Conservation (phyloP, 2,329 filamentous ascomycete genomes). For the Trematosphaeria pertusa region DNA sequence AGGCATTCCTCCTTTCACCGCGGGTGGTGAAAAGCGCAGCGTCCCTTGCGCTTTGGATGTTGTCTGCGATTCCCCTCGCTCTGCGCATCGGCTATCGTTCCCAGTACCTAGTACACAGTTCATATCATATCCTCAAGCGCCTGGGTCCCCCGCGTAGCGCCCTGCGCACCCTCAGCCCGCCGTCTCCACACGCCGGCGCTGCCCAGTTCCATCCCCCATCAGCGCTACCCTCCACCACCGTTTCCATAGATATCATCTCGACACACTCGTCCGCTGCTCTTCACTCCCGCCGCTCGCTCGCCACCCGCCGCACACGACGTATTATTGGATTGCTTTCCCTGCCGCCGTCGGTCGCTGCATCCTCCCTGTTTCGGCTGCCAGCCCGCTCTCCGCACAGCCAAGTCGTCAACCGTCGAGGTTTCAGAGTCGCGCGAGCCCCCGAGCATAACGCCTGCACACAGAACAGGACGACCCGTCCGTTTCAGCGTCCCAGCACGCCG, state of each 20-base stretch:
- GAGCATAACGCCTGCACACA: conserved; percentile 20
- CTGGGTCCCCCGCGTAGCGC: too few relatives aligned
- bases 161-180: too few relatives aligned
- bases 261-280: not conserved
- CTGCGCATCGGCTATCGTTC: too few relatives aligned
- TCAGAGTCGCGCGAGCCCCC: conserved; percentile 35
- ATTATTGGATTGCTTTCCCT: not conserved
- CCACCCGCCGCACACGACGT: not conserved
- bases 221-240: conserved; percentile 2
- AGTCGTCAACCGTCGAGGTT: conserved; percentile 18
- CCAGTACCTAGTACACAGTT: too few relatives aligned
- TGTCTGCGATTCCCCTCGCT: too few relatives aligned
- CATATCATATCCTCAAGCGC: too few relatives aligned
- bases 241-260: too few relatives aligned
- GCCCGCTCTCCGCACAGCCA: conserved; percentile 38
- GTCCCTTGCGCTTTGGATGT: too few relatives aligned
- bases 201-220: not conserved
- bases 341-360: not conserved
- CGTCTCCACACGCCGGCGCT: not conserved
- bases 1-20: conserved; percentile 4
- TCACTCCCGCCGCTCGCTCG: conserved; percentile 1
- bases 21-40: conserved; percentile 4
- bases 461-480: conserved; percentile 16
- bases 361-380: conserved; percentile 15
- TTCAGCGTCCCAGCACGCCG: conserved; percentile 22